Evolutionary conservation across 2,329 filamentous ascomycete genomes (phyloP).

Genomic region (Penicillium brasilianum): DNA sequence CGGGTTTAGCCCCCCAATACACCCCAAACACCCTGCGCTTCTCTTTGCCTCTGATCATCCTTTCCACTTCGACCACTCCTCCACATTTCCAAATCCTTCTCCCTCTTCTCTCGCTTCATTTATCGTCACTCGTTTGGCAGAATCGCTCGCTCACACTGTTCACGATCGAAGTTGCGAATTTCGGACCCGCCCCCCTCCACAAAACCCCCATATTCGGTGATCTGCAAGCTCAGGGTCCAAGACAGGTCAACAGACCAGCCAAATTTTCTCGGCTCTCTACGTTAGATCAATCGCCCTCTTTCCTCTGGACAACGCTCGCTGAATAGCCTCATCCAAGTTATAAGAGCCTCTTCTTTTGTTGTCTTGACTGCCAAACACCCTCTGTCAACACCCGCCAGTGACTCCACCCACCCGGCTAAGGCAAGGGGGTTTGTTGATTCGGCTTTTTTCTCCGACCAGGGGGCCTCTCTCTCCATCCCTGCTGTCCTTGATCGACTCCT

Average conservation of each 20-base stretch:
- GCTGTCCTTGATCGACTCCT: constrained; percentile 10
- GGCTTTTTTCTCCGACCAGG: constrained; percentile 18
- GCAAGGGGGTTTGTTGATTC: constrained; percentile 29
- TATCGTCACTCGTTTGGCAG: constrained; percentile 21
- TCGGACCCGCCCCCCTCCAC: constrained; percentile 1
- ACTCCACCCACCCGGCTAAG: constrained; percentile 15
- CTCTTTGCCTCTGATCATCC: constrained; percentile 12
- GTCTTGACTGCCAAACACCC: neutral
- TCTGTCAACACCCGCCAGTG: constrained; percentile 1
- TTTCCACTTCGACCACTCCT: neutral
- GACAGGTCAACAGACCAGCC: constrained; percentile 15
- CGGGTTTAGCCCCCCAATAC: constrained; percentile 28
- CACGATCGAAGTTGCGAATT: constrained; percentile 9
- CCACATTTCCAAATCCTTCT: neutral
- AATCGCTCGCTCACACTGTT: constrained; percentile 4
- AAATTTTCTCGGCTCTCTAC: constrained; percentile 20
- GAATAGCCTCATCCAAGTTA: neutral
- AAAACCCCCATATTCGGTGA: constrained; percentile 21
- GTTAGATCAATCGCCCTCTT: constrained; percentile 11
- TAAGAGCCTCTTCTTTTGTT: neutral
- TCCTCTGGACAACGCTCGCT: neutral
- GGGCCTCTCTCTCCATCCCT: constrained; percentile 8
- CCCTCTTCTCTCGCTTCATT: constrained; percentile 11
- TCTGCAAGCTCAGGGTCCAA: constrained; percentile 27
- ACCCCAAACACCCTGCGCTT: constrained; percentile 24